phyloP scores from a whole-genome alignment of 2,329 filamentous ascomycete genomes.

The Arthroderma sp. region DNA sequence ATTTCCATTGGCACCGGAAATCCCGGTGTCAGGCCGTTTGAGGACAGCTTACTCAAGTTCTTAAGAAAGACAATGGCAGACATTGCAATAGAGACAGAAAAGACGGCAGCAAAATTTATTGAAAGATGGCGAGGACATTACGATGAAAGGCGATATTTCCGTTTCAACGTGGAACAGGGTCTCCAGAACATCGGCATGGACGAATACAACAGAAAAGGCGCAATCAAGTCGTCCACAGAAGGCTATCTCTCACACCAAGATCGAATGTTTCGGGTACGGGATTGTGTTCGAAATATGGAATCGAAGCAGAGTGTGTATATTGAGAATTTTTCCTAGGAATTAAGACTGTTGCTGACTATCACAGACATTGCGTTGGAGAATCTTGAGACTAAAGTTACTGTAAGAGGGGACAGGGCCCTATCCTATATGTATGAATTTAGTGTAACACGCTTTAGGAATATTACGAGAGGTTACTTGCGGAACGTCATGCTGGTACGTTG shows the following conservation, averaged over 20 bases:
- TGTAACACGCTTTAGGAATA: neutral
- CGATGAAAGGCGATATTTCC: constrained; percentile 20
- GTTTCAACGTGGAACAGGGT: constrained; percentile 23
- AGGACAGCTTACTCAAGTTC: constrained; percentile 12
- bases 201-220: constrained; percentile 13
- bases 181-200: constrained; percentile 16
- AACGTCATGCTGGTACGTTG: neutral
- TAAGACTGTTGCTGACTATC: neutral
- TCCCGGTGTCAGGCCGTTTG: constrained; percentile 13
- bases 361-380: neutral
- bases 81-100: constrained; percentile 19
- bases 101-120: constrained; percentile 18
- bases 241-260: constrained; percentile 13
- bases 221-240: constrained; percentile 16
- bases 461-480: neutral
- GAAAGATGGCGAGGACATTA: constrained; percentile 14
- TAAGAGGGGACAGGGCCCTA: neutral
- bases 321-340: constrained; percentile 2
- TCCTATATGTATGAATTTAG: neutral
- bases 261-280: constrained; percentile 10
- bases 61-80: constrained; percentile 15
- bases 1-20: constrained; percentile 21
- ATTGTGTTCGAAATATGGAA: constrained; percentile 15
- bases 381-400: neutral
- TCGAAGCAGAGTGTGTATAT: constrained; percentile 16